Conservation (phyloP, 768 basidiomycete species). For the Boletus speciosus region DNA sequence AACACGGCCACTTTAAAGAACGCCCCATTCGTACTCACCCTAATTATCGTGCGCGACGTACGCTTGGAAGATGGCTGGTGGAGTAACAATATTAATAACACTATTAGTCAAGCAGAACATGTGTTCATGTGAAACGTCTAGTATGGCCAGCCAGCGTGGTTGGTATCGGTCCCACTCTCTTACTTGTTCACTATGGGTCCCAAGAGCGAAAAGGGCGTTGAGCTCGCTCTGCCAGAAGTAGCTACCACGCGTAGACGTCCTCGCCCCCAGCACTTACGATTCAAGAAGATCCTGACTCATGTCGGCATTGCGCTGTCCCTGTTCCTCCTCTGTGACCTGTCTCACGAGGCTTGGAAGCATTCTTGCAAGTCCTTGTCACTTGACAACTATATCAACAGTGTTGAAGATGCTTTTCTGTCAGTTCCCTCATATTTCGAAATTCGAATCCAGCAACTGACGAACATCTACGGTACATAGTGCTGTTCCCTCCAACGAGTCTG, state of each 20-base stretch:
- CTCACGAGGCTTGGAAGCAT: constrained; percentile 6
- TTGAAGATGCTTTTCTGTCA: constrained; percentile 37
- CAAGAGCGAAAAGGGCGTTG: constrained; percentile 11
- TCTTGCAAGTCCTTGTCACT: constrained; percentile 5
- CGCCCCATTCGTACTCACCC: neutral
- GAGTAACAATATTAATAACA: neutral
- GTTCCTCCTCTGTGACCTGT: constrained; percentile 11
- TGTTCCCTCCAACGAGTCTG: constrained; percentile 55
- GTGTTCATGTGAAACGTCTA: constrained; percentile 8
- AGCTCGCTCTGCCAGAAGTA: constrained; percentile 10
- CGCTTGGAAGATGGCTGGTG: neutral
- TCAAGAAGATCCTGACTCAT: neutral
- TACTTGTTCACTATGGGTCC: constrained; percentile 11
- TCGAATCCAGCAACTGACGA: neutral
- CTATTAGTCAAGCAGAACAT: neutral
- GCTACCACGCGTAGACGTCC: neutral
- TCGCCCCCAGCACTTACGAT: neutral
- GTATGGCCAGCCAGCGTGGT: too few species aligned
- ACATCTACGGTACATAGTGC: constrained; percentile 34
- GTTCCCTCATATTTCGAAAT: constrained; percentile 6
- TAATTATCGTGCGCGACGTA: neutral
- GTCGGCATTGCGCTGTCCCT: constrained; percentile 4
- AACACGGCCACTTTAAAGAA: too few species aligned
- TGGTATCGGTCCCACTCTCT: neutral
- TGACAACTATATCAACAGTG: constrained; percentile 11